A percentile compares a stretch with the other conserved stretches of the same genome.
Conservation (phyloP, 768 basidiomycete species). For the Lentinus tigrinus region DNA sequence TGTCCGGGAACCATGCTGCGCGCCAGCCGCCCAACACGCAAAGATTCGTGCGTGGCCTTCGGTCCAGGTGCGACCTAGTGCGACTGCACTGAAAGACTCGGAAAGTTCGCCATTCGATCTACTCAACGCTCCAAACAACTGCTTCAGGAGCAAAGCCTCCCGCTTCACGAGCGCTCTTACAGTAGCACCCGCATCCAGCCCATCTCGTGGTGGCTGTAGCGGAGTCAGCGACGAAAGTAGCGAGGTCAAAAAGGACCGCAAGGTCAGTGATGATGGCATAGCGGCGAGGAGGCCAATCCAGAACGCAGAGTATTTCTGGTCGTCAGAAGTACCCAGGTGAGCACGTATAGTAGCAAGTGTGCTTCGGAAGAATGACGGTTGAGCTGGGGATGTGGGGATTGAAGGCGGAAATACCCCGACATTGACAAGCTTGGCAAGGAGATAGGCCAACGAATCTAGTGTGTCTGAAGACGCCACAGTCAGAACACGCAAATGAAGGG, state of each 20-base stretch:
- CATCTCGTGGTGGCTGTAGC: slow-evolving; percentile 27
- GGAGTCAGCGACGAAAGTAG: slow-evolving; percentile 49
- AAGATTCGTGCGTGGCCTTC: slow-evolving; percentile 60
- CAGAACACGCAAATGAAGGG: slow-evolving; percentile 3
- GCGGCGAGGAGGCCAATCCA: slow-evolving; percentile 50
- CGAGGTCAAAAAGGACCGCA: slow-evolving; percentile 60
- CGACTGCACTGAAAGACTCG: slow-evolving; percentile 46
- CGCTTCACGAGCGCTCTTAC: slow-evolving; percentile 46
- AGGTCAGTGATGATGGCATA: slow-evolving; percentile 48
- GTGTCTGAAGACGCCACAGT: slow-evolving; percentile 31
- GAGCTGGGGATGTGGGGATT: slow-evolving; percentile 50
- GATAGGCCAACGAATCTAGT: slow-evolving; percentile 45
- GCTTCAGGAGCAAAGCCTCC: slow-evolving; percentile 53
- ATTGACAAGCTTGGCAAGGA: slow-evolving; percentile 66
- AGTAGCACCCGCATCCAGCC: slow-evolving; percentile 30
- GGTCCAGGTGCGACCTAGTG: slow-evolving; percentile 59
- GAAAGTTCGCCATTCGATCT: slow-evolving; percentile 50
- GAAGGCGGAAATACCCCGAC: slow-evolving; percentile 62
- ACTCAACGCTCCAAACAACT: slow-evolving; percentile 51
- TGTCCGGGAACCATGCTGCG: slow-evolving; percentile 33
- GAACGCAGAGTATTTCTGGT: slow-evolving; percentile 40
- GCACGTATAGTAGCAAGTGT: slow-evolving; percentile 48
- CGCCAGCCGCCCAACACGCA: slow-evolving; percentile 66
- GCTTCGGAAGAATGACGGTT: slow-evolving; percentile 68
- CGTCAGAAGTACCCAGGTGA: slow-evolving; percentile 31